Percentiles rank a stretch among this genome's conserved stretches.
These are phyloP conservation scores for Teunomyces barrocoloradensis DNA, from an alignment of 805 yeast genomes.

Conservation along the genomic window DNA sequence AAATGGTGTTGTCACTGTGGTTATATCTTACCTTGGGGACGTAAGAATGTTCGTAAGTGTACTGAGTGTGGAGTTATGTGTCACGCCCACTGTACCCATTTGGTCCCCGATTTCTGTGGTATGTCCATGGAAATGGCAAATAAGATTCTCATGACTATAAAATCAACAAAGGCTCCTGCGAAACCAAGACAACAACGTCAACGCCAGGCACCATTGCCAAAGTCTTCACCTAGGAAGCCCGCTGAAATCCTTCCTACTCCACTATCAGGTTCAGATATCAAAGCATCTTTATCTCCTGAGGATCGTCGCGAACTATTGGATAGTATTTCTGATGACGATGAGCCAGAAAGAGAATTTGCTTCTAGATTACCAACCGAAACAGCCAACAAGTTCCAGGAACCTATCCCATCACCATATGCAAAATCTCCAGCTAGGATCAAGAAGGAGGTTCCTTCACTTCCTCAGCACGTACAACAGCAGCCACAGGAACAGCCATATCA, in stretches of 20 bases:
- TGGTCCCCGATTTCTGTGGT: constrained; percentile 98
- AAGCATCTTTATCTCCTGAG: constrained; percentile 2
- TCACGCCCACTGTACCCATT: constrained; percentile 86
- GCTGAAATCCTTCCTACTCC: neutral
- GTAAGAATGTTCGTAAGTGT: constrained; percentile 89
- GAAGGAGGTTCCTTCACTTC: neutral
- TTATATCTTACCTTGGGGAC: constrained; percentile 91
- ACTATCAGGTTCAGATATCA: constrained; percentile 4
- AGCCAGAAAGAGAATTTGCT: constrained; percentile 17
- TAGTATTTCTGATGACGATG: constrained; percentile 18
- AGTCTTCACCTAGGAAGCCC: constrained; percentile 3
- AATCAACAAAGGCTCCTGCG: constrained; percentile 50
- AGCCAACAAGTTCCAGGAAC: constrained; percentile 24
- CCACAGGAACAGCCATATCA: constrained; percentile 9
- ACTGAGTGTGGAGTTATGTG: constrained; percentile 93
- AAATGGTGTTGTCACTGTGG: constrained; percentile 99
- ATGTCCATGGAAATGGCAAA: constrained; percentile 98
- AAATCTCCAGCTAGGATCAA: constrained; percentile 11
- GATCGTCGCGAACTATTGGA: constrained; percentile 9
- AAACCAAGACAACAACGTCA: constrained; percentile 10
- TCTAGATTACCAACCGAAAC: constrained; percentile 30
- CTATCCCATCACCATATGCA: constrained; percentile 24
- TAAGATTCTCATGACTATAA: constrained; percentile 79
- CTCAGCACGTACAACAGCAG: neutral
- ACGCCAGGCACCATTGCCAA: constrained; percentile 4